Evolutionary conservation across 305 asterid species (phyloP), one percentile per base, ranked within the genome.

Genomic region (Fraxinus greggii): DNA sequence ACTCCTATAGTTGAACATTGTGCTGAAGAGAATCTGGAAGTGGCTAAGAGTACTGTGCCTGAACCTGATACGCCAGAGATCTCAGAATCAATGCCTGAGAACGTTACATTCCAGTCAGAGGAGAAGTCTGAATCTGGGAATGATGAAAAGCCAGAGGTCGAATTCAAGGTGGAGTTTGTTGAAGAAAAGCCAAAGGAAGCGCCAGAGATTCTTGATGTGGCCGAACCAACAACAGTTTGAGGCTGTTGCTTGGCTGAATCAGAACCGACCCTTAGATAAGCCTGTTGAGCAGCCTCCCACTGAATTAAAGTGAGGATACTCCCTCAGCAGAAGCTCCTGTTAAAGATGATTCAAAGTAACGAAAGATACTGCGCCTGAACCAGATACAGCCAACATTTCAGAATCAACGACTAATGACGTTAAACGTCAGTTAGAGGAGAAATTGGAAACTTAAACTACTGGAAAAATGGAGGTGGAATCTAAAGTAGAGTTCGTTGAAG

Each of bases 181-280:
- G 80, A 65, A 75, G 86, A 75, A 78, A 80, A 79, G 78, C 59
- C 75, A 28, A 67, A 26, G 73, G 83, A 79, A 59, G 72, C 15
- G 33, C 45, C 78, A 35, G 72, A 78, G 33, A 13, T 74, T 76
- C 70, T 79, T 31, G 82, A 81, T 40, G 76, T 81, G 8, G 72
- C 84, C 40, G 83, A 84, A 59, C 56, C 17, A 32, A 45, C 17
- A 45, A 2, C 56, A 45, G 56, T 12, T 12, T 72, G 35, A 72
- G 45, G n/a, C 1, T 5, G 76, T 38, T 70, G 9, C 23, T 45
- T 45, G 56, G 56, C 24, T n/a, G 65, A n/a, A 54, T 54, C 65
- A 54, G 74, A 79, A 80, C 78, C 82, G 78, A 74, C 40, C 12
- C 29, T 80, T 67, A 65, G 84, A 77, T 45, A 81, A 88, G 84